Percentiles rank a stretch among this genome's conserved stretches.
These are phyloP conservation scores for Yamadazyma epiphylla DNA, from an alignment of 1,139 yeast species.

Conservation along the genomic window DNA sequence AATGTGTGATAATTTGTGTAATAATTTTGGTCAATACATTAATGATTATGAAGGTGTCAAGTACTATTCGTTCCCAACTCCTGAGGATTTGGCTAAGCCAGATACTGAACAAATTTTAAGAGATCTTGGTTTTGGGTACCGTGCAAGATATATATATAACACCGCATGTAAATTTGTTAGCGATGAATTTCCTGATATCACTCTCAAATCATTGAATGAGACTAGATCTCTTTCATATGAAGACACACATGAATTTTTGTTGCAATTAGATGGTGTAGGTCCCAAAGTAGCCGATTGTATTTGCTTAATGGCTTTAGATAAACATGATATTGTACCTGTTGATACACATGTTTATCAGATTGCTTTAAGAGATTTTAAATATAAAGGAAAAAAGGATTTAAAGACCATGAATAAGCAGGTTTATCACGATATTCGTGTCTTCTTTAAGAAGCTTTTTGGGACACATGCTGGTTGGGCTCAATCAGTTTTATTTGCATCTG, in stretches of 20 bases:
- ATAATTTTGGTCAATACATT: constrained; percentile 64
- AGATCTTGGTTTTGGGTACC: constrained; percentile 78
- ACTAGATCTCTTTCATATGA: constrained; percentile 47
- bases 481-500: constrained; percentile 84
- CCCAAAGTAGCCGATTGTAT: constrained; percentile 96
- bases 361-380: constrained; percentile 76
- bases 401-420: constrained; percentile 56
- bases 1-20: constrained; percentile 83
- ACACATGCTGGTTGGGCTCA: constrained; percentile 98
- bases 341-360: constrained; percentile 97
- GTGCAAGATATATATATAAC: constrained; percentile 82
- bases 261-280: constrained; percentile 84
- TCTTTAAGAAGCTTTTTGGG: constrained; percentile 76
- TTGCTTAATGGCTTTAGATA: constrained; percentile 85
- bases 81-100: constrained; percentile 42
- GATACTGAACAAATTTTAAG: constrained; percentile 44
- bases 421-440: constrained; percentile 57
- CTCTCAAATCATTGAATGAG: constrained; percentile 24
- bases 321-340: constrained; percentile 87
- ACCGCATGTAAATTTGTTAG: constrained; percentile 56
- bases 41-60: constrained; percentile 51
- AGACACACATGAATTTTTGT: constrained; percentile 60
- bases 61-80: constrained; percentile 74
- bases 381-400: constrained; percentile 42
- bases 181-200: constrained; percentile 34